A percentile compares a stretch with the other conserved stretches of the same genome.
phyloP scores from a whole-genome alignment of 768 basidiomycete species.

The Hygrocybe coccinea region DNA sequence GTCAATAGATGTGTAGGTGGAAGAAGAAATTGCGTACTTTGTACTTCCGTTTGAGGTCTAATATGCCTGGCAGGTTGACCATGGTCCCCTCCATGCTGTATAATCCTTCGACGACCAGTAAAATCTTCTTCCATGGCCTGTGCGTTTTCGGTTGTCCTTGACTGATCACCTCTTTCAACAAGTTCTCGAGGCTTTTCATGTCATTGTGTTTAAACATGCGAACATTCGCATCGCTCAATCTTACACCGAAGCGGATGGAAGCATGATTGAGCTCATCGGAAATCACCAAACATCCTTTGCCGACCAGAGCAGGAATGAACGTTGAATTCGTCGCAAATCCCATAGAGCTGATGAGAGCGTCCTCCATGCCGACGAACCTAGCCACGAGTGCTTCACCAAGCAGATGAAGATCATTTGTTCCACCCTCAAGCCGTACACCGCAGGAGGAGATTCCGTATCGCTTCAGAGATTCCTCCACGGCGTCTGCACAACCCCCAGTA shows the following conservation, averaged over 20 bases:
- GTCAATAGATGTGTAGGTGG: background rate
- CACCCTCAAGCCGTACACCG: constrained; percentile 77
- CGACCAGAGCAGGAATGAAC: constrained; percentile 83
- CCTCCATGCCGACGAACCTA: constrained; percentile 85
- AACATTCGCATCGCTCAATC: constrained; percentile 83
- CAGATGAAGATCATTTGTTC: constrained; percentile 79
- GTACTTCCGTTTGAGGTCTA: constrained; percentile 90
- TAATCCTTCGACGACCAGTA: constrained; percentile 90
- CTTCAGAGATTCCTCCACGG: constrained; percentile 77
- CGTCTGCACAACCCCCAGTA: constrained; percentile 89
- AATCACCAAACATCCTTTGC: constrained; percentile 89
- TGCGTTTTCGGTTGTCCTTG: constrained; percentile 98
- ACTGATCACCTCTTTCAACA: constrained; percentile 87
- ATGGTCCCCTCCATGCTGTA: constrained; percentile 99
- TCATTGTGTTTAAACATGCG: constrained; percentile 98
- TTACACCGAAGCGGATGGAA: constrained; percentile 87
- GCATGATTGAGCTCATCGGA: constrained; percentile 98
- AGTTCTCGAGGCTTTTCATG: constrained; percentile 71
- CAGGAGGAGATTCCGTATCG: constrained; percentile 77
- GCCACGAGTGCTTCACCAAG: constrained; percentile 83
- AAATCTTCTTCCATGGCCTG: constrained; percentile 98
- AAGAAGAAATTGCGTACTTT: constrained; percentile 54
- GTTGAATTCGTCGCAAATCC: constrained; percentile 97
- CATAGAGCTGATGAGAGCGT: constrained; percentile 88
- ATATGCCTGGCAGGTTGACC: constrained; percentile 72